phyloP scores from a whole-genome alignment of 2,329 filamentous ascomycete species.

The Thielaviopsis punctulata region DNA sequence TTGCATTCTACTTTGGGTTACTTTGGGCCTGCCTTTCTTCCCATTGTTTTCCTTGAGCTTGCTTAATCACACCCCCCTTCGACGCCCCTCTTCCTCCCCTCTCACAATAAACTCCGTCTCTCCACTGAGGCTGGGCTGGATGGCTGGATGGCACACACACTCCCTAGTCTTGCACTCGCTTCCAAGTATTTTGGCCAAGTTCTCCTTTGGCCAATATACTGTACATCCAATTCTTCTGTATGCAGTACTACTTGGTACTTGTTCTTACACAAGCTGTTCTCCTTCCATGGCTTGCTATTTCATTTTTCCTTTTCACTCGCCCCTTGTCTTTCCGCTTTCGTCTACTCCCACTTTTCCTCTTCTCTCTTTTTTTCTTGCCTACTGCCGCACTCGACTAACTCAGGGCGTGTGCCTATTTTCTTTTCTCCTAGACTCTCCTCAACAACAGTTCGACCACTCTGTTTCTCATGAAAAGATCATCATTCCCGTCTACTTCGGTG shows the following conservation, averaged over 20 bases:
- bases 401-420: constrained; percentile 4
- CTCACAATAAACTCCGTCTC: not conserved
- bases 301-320: not conserved
- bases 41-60: not conserved
- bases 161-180: not conserved
- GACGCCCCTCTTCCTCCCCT: not conserved
- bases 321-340: not conserved
- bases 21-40: constrained; percentile 1
- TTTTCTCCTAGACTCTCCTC: not conserved
- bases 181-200: not conserved
- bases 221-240: not conserved
- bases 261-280: not conserved
- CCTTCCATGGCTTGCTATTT: not conserved
- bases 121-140: not conserved
- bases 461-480: not conserved
- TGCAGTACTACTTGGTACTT: not conserved
- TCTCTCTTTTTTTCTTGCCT: constrained; percentile 1
- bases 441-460: not conserved
- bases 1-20: not conserved
- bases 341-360: not conserved
- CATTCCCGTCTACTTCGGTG: not conserved
- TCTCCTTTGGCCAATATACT: not conserved
- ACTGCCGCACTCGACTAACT: not conserved
- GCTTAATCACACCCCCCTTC: not conserved
- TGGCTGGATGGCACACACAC: not conserved